These are phyloP conservation scores for Kentomonas sorsogonicus DNA, from an alignment of 208 protist species.

Conservation along the genomic window DNA sequence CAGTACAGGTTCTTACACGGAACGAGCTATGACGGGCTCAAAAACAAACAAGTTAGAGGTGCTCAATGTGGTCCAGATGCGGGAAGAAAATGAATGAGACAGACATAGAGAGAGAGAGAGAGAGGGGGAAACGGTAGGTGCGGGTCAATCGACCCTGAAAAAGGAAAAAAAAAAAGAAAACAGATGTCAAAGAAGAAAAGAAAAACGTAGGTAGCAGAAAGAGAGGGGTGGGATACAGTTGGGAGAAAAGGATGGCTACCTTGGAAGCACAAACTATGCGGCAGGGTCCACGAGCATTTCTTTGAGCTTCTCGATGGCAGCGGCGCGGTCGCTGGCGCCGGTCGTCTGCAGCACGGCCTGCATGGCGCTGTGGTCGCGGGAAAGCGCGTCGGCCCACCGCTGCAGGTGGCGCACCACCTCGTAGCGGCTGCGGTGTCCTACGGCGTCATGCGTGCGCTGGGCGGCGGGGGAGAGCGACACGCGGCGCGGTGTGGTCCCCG, in stretches of 20 bases:
- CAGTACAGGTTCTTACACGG: not conserved
- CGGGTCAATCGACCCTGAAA: too few relatives aligned
- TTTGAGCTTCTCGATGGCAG: not conserved
- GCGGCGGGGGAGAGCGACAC: slow-evolving; percentile 5
- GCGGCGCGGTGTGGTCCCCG: not conserved
- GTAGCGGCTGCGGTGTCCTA: slow-evolving; percentile 29
- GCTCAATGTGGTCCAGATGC: not conserved
- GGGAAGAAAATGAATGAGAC: not conserved
- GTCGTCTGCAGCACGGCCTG: slow-evolving; percentile 19
- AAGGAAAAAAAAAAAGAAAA: slow-evolving; percentile 6
- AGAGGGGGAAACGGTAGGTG: too few relatives aligned
- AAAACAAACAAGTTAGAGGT: too few relatives aligned
- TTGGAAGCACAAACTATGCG: too few relatives aligned
- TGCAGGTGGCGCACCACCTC: slow-evolving; percentile 47
- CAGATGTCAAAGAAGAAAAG: not conserved
- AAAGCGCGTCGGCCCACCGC: slow-evolving; percentile 34
- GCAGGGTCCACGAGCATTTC: too few relatives aligned
- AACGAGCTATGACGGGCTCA: too few relatives aligned
- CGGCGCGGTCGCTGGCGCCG: not conserved
- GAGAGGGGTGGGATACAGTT: not conserved
- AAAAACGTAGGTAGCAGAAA: not conserved
- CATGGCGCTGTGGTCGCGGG: slow-evolving; percentile 21
- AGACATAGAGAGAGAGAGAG: slow-evolving; percentile 13
- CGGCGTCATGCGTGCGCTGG: too few relatives aligned
- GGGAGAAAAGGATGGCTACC: not conserved